A percentile compares a stretch with the other conserved stretches of the same genome.
Conservation (phyloP, 164 flowering plant species). For the Santalum album region DNA sequence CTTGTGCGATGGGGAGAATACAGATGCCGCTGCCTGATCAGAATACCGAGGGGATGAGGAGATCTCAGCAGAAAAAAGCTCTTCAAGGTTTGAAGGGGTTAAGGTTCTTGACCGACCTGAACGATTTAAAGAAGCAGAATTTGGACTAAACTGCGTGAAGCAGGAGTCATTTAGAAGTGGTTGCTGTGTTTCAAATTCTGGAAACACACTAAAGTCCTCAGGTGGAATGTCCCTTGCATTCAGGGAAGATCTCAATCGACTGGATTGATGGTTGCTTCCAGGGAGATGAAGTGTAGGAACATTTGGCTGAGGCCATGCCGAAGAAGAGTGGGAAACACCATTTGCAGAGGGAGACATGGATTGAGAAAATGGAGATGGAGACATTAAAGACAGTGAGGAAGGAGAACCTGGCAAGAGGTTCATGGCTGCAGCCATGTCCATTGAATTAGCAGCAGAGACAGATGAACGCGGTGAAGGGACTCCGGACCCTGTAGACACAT, state of each 20-base stretch:
- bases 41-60: constrained; percentile 10
- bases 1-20: constrained; percentile 15
- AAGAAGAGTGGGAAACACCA: constrained; percentile 18
- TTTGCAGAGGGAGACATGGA: constrained; percentile 31
- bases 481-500: constrained; percentile 48
- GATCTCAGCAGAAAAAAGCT: constrained; percentile 13
- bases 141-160: constrained; percentile 14
- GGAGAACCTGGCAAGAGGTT: constrained; percentile 36
- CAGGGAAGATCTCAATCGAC: constrained; percentile 37
- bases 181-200: constrained; percentile 18
- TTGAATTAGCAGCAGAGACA: constrained; percentile 17
- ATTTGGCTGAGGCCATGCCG: constrained; percentile 35
- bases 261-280: constrained; percentile 30
- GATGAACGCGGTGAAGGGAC: constrained; percentile 43
- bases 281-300: constrained; percentile 31
- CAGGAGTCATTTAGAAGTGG: constrained; percentile 19
- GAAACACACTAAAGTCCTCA: constrained; percentile 16
- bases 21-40: constrained; percentile 9
- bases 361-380: constrained; percentile 26
- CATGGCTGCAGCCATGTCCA: constrained; percentile 38
- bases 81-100: constrained; percentile 15
- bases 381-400: constrained; percentile 16
- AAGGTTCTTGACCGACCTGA: constrained; percentile 10
- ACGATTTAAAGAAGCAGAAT: constrained; percentile 6
- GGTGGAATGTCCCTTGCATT: constrained; percentile 33